These are phyloP conservation scores for Purpureocillium takamizusanense DNA, from an alignment of 2,329 filamentous ascomycete genomes.

Conservation along the genomic window DNA sequence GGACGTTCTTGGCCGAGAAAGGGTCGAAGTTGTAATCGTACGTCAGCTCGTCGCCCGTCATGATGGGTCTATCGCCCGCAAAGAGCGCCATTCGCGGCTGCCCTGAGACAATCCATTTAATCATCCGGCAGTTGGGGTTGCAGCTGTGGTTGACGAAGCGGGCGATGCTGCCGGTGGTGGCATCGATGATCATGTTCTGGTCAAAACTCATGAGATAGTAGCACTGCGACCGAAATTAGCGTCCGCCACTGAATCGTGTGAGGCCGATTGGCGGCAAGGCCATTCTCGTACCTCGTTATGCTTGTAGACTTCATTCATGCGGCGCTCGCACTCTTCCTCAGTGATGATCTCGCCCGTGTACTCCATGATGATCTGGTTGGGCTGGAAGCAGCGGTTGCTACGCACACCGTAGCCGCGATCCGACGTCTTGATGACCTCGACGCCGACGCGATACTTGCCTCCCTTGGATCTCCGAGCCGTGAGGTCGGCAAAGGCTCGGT, in stretches of 20 bases:
- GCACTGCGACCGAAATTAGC: conserved; percentile 46
- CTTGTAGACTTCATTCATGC: conserved; percentile 91
- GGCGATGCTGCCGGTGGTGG: conserved; percentile 89
- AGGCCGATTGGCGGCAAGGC: too few relatives aligned
- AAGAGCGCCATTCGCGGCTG: conserved; percentile 96
- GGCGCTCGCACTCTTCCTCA: conserved; percentile 81
- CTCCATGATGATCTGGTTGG: conserved; percentile 95
- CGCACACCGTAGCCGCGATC: conserved; percentile 89
- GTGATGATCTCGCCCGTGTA: conserved; percentile 98
- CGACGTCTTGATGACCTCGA: conserved; percentile 86
- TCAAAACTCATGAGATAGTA: conserved; percentile 99
- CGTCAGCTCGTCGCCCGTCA: conserved; percentile 90
- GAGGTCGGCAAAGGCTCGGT: conserved; percentile 79
- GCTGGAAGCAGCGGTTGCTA: conserved; percentile 76
- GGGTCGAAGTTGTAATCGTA: conserved; percentile 80
- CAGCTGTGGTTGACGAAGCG: conserved; percentile 98
- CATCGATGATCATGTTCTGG: conserved; percentile 97
- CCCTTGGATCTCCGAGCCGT: conserved; percentile 66
- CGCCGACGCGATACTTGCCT: conserved; percentile 82
- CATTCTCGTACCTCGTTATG: conserved; percentile 65
- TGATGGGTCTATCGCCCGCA: conserved; percentile 79
- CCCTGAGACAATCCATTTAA: conserved; percentile 91
- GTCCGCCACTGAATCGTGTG: conserved; percentile 1
- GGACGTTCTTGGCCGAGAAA: conserved; percentile 60
- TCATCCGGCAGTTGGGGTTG: conserved; percentile 93